These are phyloP conservation scores for Peziza echinospora DNA, from an alignment of 495 filamentous ascomycete genomes.

Conservation along the genomic window DNA sequence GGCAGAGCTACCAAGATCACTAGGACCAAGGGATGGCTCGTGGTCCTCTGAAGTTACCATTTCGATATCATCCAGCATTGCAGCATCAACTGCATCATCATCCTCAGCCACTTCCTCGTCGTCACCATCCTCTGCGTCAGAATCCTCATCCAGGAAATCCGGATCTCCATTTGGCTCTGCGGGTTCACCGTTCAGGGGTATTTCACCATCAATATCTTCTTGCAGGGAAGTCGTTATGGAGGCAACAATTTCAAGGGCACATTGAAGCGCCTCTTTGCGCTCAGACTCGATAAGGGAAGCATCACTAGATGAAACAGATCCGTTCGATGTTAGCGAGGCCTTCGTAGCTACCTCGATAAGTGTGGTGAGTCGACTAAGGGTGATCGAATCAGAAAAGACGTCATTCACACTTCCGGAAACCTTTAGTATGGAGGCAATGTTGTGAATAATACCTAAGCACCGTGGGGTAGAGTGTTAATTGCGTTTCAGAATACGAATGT, in stretches of 20 bases:
- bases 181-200: slow-evolving; percentile 11
- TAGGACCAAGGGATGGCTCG: slow-evolving; percentile 20
- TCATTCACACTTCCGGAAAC: not conserved
- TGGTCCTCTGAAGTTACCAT: slow-evolving; percentile 29
- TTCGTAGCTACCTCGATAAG: slow-evolving; percentile 6
- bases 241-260: slow-evolving; percentile 33
- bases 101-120: slow-evolving; percentile 14
- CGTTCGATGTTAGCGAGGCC: not conserved
- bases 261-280: slow-evolving; percentile 22
- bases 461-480: too few species aligned
- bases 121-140: slow-evolving; percentile 17
- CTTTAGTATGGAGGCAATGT: slow-evolving; percentile 4
- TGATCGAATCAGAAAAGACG: slow-evolving; percentile 4
- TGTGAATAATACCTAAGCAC: not conserved
- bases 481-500: not conserved
- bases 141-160: slow-evolving; percentile 10
- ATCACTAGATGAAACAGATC: not conserved
- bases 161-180: slow-evolving; percentile 11
- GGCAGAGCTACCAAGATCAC: slow-evolving; percentile 27
- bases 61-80: slow-evolving; percentile 29
- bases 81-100: slow-evolving; percentile 19
- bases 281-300: slow-evolving; percentile 3
- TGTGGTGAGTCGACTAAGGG: slow-evolving; percentile 11
- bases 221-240: slow-evolving; percentile 35
- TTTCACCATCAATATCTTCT: slow-evolving; percentile 16